Evolutionary conservation across 495 filamentous ascomycete species (phyloP), one percentile per base, ranked within the genome.

Genomic region (Aspergillus coremiiformis): DNA sequence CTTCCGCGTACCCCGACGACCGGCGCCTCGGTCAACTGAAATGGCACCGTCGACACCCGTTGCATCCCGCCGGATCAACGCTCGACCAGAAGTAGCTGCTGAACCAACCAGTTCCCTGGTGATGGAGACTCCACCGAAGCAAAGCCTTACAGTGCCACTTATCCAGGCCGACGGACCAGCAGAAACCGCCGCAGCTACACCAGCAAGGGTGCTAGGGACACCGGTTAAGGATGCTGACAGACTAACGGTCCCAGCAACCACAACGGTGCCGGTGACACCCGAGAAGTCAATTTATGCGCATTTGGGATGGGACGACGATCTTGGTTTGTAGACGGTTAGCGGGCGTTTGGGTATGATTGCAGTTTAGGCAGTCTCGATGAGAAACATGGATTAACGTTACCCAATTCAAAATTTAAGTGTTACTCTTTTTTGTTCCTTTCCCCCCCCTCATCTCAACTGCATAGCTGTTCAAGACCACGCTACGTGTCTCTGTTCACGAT

Each of bases 271-370:
- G 6, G 62, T 66, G 37, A 73, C 70, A 1, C 71, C 71, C 8
- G 67, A 72, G 63, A 76, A 66, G 66, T 72, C 59, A 15, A 86
- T 95, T 42, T 94, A 86, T 61, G 80, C 84, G 64, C 70, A 72
- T 30, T 63, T 93, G 44, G 85, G 89, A 42, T 89, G 90, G 90
- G 84, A 92, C 57, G 83, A 81, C 54, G 60, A 62, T 22, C 44
- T 60, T 48, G 49, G 44, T 26, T 42, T 56, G 46, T 63, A 51
- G 47, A 24, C 24, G 8, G 24, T 27, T 27, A 7, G 6, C 29
- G 11, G 5, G 5, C 2, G 32, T 2, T 35, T 41, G 37, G 37
- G 37, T 21, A 41, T 41, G 19, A 21, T 9, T 41, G 37, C 37
- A 41, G 32, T 35, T 35, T 35, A 9, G 8, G 4, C n/a, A 35